phyloP scores from a whole-genome alignment of 176 grass and related monocot genomes.

The Chloris gayana region DNA sequence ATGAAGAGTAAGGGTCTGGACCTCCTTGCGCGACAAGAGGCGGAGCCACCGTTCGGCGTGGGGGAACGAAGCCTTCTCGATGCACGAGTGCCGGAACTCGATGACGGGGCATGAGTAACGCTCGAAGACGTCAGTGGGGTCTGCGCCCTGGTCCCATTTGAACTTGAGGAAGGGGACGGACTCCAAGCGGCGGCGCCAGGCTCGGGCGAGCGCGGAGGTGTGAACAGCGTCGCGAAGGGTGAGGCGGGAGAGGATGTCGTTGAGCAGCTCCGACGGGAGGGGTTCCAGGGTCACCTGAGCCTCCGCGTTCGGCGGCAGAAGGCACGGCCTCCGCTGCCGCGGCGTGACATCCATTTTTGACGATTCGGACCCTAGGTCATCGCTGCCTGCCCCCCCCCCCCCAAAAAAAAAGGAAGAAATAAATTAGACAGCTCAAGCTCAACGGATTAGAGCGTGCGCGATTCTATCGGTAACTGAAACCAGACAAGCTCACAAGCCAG shows the following conservation, averaged over 20 bases:
- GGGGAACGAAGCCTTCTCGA: not conserved
- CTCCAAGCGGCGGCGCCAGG: constrained; percentile 24
- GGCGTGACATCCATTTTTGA: too few species aligned
- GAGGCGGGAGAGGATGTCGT: constrained; percentile 5
- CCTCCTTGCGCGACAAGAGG: not conserved
- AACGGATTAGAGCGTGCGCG: too few species aligned
- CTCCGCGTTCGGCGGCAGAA: not conserved
- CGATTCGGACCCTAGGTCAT: too few species aligned
- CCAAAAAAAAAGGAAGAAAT: too few species aligned
- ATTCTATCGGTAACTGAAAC: too few species aligned
- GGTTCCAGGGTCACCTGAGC: not conserved
- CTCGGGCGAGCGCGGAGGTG: constrained; percentile 1
- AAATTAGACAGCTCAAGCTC: too few species aligned
- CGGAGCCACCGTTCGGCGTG: not conserved
- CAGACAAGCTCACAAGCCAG: too few species aligned
- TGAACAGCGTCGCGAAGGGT: not conserved
- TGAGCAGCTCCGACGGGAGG: not conserved
- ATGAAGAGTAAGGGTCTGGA: not conserved
- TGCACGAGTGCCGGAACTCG: not conserved
- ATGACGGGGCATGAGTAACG: not conserved
- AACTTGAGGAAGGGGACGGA: not conserved
- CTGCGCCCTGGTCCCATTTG: not conserved
- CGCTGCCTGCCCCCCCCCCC: too few species aligned
- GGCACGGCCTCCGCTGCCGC: too few species aligned
- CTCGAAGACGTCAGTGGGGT: not conserved